phyloP scores from a whole-genome alignment of 441 rosid species.

The Eutrema salsugineum region DNA sequence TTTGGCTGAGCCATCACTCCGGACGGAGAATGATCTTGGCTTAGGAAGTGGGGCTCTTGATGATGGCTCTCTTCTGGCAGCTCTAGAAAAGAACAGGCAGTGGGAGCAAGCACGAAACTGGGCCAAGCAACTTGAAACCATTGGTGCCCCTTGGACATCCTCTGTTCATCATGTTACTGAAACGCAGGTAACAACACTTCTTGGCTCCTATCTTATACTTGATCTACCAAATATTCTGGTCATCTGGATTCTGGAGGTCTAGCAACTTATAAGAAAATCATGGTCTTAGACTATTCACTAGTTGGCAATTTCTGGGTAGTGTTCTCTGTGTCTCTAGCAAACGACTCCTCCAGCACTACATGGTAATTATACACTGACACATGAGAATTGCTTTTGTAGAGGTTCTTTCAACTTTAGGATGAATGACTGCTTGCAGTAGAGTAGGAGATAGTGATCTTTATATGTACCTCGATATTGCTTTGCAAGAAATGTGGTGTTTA shows the following conservation, averaged over 20 bases:
- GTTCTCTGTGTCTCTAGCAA: background rate
- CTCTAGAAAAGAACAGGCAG: constrained; percentile 77
- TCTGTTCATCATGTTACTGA: constrained; percentile 90
- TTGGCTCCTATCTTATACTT: constrained; percentile 16
- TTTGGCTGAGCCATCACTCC: constrained; percentile 88
- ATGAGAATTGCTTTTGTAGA: constrained; percentile 10
- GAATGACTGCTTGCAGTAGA: constrained; percentile 6
- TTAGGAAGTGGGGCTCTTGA: constrained; percentile 86
- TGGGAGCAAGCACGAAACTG: constrained; percentile 99
- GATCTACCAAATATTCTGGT: constrained; percentile 13
- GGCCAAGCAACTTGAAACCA: constrained; percentile 96
- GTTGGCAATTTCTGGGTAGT: constrained; percentile 10
- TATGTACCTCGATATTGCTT: constrained; percentile 3
- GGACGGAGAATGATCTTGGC: constrained; percentile 64
- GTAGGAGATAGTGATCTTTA: constrained; percentile 1
- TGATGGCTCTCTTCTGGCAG: constrained; percentile 88
- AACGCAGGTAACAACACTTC: constrained; percentile 71
- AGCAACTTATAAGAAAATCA: constrained; percentile 18
- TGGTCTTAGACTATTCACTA: constrained; percentile 11
- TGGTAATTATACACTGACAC: background rate
- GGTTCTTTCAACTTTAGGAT: constrained; percentile 4
- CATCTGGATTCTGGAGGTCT: constrained; percentile 5
- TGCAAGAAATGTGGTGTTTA: background rate
- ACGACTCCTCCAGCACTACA: constrained; percentile 12
- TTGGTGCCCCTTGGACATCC: constrained; percentile 90